A percentile compares a stretch with the other conserved stretches of the same genome.
Evolutionary conservation across 345 rosid species (phyloP).

Genomic region (Eucalyptus pumila): DNA sequence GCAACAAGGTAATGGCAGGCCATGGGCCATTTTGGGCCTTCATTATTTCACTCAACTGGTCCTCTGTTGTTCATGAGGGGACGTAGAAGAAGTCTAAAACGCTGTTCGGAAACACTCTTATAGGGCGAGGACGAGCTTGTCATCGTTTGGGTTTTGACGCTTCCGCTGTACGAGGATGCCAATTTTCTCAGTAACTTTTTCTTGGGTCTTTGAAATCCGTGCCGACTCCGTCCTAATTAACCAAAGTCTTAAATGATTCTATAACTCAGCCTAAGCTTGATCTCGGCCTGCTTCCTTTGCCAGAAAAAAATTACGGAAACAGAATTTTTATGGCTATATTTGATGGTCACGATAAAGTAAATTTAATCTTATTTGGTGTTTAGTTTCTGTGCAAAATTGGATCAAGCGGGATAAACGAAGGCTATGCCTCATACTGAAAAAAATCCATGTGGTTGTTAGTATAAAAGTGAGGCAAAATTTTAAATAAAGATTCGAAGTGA

Average conservation of each 20-base stretch:
- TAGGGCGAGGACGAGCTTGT: background rate
- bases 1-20: background rate
- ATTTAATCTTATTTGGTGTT: too few relatives aligned
- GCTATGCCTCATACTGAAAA: background rate
- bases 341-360: background rate
- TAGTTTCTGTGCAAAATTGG: background rate
- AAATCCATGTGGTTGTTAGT: background rate
- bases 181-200: background rate
- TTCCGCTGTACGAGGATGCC: background rate
- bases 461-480: too few relatives aligned
- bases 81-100: background rate
- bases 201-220: background rate
- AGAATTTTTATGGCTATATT: background rate
- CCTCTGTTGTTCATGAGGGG: background rate
- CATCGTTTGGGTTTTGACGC: background rate
- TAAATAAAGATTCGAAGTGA: accelerated
- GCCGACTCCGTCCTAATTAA: background rate
- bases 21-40: background rate
- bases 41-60: background rate
- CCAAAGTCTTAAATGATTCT: background rate
- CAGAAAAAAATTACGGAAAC: background rate
- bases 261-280: background rate
- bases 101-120: background rate
- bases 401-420: background rate
- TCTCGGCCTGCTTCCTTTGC: background rate